Evolutionary conservation across 2,329 filamentous ascomycete genomes (phyloP), one percentile per base, ranked within the genome.

Genomic region (Fusarium nisikadoi): DNA sequence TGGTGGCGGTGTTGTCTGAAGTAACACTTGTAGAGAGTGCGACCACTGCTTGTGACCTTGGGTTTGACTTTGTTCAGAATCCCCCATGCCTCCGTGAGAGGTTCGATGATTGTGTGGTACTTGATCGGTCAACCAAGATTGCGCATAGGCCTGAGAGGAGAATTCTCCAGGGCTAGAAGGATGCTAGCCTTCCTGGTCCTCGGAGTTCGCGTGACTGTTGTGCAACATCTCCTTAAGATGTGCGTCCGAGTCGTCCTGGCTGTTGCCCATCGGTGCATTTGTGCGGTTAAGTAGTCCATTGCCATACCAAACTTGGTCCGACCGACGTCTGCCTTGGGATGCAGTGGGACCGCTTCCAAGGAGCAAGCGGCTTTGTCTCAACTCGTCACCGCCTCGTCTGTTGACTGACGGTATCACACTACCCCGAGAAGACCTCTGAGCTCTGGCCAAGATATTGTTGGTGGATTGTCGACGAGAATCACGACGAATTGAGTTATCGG

Each of bases 171-270:
- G 61, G 49, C 60, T 43, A 41, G 46, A 70, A 76, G 65, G 56
- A 25, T 67, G 53, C 75, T 77, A 75, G 57, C 65, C 75, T 77
- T 74, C 68, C 54, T 72, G 65, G 33, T 56, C 58, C 39, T 70
- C 59, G 46, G 54, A 58, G 36, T 65, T 49, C n/a, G 47, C 49
- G 43, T 61, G 58, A 35, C 39, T 41, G n/a, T 57, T 68, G 54
- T 70, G 60, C 43, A 64, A 53, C 42, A 62, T 59, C 39, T 61
- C 66, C 66, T 76, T 71, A 53, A 46, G 12, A 52, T 54, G 47
- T 36, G 47, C 47, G 29, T 72, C 62, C 47, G 50, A 46, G 35
- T 64, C 68, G 53, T 74, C 56, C 36, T 53, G 70, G 50, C 60
- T 65, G 47, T 60, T 70, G 33, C 58, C 41, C 25, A 53, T 60